Percentiles rank a stretch among this genome's conserved stretches.
Conservation (phyloP, 2,329 filamentous ascomycete species). For the Verticillium longisporum region DNA sequence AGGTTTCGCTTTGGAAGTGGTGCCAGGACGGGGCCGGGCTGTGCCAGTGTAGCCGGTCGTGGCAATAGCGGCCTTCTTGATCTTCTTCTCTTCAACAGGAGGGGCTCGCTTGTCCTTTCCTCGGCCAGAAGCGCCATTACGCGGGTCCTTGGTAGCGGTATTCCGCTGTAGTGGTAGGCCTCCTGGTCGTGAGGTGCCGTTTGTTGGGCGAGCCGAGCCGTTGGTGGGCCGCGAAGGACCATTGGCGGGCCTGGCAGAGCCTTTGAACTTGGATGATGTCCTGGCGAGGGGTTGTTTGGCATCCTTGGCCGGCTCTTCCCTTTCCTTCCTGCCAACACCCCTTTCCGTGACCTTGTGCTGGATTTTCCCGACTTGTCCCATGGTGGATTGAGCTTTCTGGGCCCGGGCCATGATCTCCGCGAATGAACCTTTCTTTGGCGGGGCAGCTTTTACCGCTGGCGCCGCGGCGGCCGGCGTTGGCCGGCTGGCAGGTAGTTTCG, state of each 20-base stretch:
- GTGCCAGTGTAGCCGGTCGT: slow-evolving; percentile 61
- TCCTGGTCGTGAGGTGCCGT: neutral
- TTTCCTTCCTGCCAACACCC: slow-evolving; percentile 48
- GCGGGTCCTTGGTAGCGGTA: slow-evolving; percentile 10
- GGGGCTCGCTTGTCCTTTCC: slow-evolving; percentile 17
- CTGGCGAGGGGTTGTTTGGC: slow-evolving; percentile 16
- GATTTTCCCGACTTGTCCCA: slow-evolving; percentile 61
- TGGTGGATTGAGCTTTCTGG: slow-evolving; percentile 55
- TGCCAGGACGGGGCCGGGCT: slow-evolving; percentile 48
- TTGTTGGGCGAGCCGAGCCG: neutral
- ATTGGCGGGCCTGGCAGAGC: slow-evolving; percentile 3
- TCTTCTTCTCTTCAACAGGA: slow-evolving; percentile 40
- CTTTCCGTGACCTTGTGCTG: slow-evolving; percentile 69
- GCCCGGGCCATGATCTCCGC: slow-evolving; percentile 68
- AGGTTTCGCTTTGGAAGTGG: slow-evolving; percentile 21
- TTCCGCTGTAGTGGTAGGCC: neutral
- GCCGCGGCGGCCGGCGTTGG: slow-evolving; percentile 33
- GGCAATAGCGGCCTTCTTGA: slow-evolving; percentile 54
- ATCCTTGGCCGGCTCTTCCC: slow-evolving; percentile 38
- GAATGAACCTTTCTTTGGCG: slow-evolving; percentile 67
- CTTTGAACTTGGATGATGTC: slow-evolving; percentile 5
- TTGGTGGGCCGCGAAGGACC: neutral
- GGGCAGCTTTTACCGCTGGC: slow-evolving; percentile 28
- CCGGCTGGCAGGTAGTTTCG: slow-evolving; percentile 1
- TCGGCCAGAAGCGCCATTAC: slow-evolving; percentile 5